Conservation (phyloP, 2,329 filamentous ascomycete genomes). For the Drechslerella stenobrocha region DNA sequence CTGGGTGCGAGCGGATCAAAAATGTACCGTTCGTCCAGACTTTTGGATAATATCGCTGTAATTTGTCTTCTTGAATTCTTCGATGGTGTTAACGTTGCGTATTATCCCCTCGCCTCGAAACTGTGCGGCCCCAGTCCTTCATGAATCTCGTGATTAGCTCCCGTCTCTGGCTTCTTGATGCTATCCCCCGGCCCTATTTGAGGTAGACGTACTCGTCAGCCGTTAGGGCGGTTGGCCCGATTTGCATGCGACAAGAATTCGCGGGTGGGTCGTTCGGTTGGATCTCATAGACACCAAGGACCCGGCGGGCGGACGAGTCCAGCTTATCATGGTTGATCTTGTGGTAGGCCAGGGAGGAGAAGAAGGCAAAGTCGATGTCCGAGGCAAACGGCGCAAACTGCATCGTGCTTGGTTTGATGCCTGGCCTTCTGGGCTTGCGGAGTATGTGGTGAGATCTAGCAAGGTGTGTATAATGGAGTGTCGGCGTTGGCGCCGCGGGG, state of each 20-base stretch:
- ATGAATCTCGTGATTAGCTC: constrained; percentile 15
- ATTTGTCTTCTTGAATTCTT: constrained; percentile 85
- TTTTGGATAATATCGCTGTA: constrained; percentile 76
- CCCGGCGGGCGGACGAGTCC: constrained; percentile 83
- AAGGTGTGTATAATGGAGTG: background rate
- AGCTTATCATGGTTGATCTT: constrained; percentile 98
- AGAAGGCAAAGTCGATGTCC: constrained; percentile 94
- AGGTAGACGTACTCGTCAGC: constrained; percentile 70
- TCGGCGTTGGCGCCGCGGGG: background rate
- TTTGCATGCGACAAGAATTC: constrained; percentile 83
- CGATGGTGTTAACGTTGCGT: constrained; percentile 92
- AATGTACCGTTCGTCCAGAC: constrained; percentile 72
- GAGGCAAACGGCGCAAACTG: constrained; percentile 89
- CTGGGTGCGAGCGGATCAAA: background rate
- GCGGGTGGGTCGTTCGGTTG: constrained; percentile 70
- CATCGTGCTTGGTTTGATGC: constrained; percentile 55
- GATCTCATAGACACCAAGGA: constrained; percentile 87
- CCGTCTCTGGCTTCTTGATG: background rate
- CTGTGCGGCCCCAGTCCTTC: constrained; percentile 48
- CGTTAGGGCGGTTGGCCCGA: constrained; percentile 82
- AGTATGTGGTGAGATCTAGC: background rate
- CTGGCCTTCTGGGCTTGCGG: background rate
- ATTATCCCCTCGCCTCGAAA: constrained; percentile 85
- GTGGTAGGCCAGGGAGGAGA: constrained; percentile 82
- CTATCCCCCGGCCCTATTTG: background rate